Conservation (phyloP, 169 alveolate genomes). For the Babesia ovata region DNA sequence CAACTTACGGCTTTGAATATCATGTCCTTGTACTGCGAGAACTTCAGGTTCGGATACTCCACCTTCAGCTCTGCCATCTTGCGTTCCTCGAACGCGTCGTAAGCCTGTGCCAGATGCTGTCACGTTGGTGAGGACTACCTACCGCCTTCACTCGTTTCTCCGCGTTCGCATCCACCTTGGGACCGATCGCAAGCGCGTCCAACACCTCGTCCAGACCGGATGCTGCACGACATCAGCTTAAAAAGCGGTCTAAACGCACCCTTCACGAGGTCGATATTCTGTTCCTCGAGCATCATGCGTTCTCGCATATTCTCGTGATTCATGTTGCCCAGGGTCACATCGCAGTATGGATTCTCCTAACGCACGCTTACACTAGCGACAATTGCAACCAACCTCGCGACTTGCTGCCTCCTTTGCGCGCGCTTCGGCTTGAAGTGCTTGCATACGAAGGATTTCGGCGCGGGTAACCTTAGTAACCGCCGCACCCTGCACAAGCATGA, state of each 20-base stretch:
- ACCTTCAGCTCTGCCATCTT: conserved; percentile 75
- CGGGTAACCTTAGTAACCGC: conserved; percentile 63
- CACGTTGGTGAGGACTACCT: not conserved
- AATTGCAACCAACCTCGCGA: conserved; percentile 17
- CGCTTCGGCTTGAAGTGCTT: conserved; percentile 47
- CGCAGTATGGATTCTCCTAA: conserved; percentile 32
- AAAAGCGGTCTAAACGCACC: conserved; percentile 17
- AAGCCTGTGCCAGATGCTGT: conserved; percentile 50
- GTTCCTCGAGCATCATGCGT: conserved; percentile 45
- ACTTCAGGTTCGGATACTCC: conserved; percentile 73
- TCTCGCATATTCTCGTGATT: conserved; percentile 57
- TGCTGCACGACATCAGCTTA: conserved; percentile 15
- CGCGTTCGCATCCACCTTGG: conserved; percentile 35
- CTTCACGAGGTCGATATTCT: conserved; percentile 52
- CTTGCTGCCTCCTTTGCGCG: conserved; percentile 48
- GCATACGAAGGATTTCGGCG: conserved; percentile 59
- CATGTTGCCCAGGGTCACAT: conserved; percentile 28
- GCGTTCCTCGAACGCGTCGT: conserved; percentile 72
- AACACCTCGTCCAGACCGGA: conserved; percentile 68
- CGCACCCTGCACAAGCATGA: conserved; percentile 21
- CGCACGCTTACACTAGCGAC: no score
- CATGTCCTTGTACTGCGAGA: conserved; percentile 79
- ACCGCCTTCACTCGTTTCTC: conserved; percentile 66
- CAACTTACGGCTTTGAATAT: conserved; percentile 73
- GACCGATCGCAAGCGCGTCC: conserved; percentile 50